Base-by-base conservation (phyloP, 2,329 filamentous ascomycete species). In the Xylaria sp. region DNA sequence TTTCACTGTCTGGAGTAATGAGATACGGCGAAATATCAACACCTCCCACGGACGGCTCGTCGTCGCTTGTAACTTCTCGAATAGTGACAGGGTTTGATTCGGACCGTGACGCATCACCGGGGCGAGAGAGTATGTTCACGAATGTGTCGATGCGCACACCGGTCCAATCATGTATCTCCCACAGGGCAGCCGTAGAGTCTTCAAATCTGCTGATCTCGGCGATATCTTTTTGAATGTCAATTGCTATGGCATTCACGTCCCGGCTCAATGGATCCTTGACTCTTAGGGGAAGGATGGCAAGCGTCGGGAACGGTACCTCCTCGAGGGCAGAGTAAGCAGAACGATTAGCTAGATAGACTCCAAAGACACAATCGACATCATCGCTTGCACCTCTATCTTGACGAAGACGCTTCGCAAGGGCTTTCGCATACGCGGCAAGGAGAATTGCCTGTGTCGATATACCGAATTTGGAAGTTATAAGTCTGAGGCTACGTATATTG, bases 321-420 rank as follows among this genome's bases (percentile, higher is more conserved):
- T 87, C 81, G 0, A 89, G 77, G 2, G 85, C 81, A 9, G 85
- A 80, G 25, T 83, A 81, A 12, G 87, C 82, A 0, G 86, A 85
- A 61, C 94, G 88, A 78, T 97, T 97, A 51, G 94, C 92, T 9
- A 97, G 87, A 78, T 97, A 98, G 25, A 97, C 80, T 1, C 94
- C 94, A 60, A 97, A 85, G 0, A 93, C 81, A 1, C 92, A 79
- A 48, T 88, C 82, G 6, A 76, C 57, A 37, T 73, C 61, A 2
- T 63, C 68, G 5, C 34, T 44, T 18, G 23, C 15, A 48, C 66
- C 1, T 52, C 15, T 41, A 2, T 34, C 41, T 18, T 10, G 67
- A 23, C 6, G 52, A 23, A 7, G 23, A 52, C 55, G 39, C 12
- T 65, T 67, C 1, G 79, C 75, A 2, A 82, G 75, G 12, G 79